A percentile compares a stretch with the other conserved stretches of the same genome.
Evolutionary conservation across 1,139 yeast genomes (phyloP).

Genomic region (Saccharomyces hybrid): DNA sequence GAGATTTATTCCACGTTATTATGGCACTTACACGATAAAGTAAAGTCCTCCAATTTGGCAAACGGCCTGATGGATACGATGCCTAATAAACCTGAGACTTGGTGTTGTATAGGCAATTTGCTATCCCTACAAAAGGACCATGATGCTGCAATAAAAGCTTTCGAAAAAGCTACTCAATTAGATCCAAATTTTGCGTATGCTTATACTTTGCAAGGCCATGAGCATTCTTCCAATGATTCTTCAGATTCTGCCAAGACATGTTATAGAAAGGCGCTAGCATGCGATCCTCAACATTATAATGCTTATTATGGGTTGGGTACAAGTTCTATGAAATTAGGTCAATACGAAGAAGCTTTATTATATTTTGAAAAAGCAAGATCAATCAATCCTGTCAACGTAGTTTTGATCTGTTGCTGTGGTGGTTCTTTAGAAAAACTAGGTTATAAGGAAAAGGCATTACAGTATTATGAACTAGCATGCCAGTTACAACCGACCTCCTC

Average conservation of each 20-base stretch:
- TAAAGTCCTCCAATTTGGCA: conserved; percentile 72
- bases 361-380: conserved; percentile 83
- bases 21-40: conserved; percentile 86
- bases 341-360: conserved; percentile 72
- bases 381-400: conserved; percentile 85
- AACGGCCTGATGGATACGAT: conserved; percentile 70
- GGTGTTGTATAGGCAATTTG: conserved; percentile 89
- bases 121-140: conserved; percentile 79
- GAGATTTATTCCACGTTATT: conserved; percentile 81
- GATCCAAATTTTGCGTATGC: conserved; percentile 80
- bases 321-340: conserved; percentile 85
- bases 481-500: conserved; percentile 81
- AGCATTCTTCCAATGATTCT: conserved; percentile 78
- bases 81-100: conserved; percentile 65
- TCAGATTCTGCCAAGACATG: conserved; percentile 83
- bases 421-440: conserved; percentile 81
- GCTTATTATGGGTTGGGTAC: conserved; percentile 95
- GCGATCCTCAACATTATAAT: conserved; percentile 81
- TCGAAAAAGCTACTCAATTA: conserved; percentile 66
- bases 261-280: conserved; percentile 68
- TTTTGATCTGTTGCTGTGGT: conserved; percentile 87
- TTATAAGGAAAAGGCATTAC: conserved; percentile 62
- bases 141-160: conserved; percentile 84
- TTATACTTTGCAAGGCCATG: conserved; percentile 90
- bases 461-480: conserved; percentile 77